These are phyloP conservation scores for Neopestalotiopsis sp. DNA, from an alignment of 2,329 filamentous ascomycete species.

Conservation along the genomic window DNA sequence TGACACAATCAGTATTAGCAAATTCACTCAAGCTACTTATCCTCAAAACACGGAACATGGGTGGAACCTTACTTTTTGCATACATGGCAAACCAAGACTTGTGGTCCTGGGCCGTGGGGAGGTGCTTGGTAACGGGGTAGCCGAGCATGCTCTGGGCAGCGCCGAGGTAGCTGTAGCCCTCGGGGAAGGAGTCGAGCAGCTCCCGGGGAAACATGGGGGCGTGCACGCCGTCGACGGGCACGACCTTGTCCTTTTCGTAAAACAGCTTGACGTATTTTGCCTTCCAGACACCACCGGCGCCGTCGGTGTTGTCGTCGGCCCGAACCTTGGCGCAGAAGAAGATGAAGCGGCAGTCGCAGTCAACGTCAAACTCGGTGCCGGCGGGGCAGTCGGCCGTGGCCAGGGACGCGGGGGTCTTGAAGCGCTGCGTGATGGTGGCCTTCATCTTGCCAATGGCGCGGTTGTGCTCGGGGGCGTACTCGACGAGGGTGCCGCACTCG, in stretches of 20 bases:
- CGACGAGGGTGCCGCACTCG: conserved; percentile 53
- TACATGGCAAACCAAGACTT: conserved; percentile 46
- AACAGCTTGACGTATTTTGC: conserved; percentile 52
- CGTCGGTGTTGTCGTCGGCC: neutral
- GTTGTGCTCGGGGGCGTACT: conserved; percentile 41
- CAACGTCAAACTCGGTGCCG: conserved; percentile 49
- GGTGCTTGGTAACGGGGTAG: conserved; percentile 44
- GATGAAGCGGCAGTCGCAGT: conserved; percentile 56
- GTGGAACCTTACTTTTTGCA: conserved; percentile 33
- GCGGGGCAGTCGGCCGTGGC: conserved; percentile 26
- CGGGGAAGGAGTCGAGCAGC: conserved; percentile 44
- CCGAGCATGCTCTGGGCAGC: conserved; percentile 51
- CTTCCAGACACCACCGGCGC: conserved; percentile 38
- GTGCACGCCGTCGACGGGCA: conserved; percentile 47
- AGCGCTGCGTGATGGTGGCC: conserved; percentile 58
- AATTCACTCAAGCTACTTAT: neutral
- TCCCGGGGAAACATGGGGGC: conserved; percentile 43
- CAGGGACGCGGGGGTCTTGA: conserved; percentile 33
- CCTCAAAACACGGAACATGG: neutral
- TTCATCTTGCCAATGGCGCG: conserved; percentile 59
- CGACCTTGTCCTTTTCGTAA: conserved; percentile 56
- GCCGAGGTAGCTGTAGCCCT: conserved; percentile 52
- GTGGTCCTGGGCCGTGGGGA: conserved; percentile 45
- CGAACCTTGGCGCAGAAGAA: conserved; percentile 48
- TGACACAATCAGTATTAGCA: neutral